Evolutionary conservation across 2,329 filamentous ascomycete genomes (phyloP).

Genomic region (Gaeumannomyces tritici): DNA sequence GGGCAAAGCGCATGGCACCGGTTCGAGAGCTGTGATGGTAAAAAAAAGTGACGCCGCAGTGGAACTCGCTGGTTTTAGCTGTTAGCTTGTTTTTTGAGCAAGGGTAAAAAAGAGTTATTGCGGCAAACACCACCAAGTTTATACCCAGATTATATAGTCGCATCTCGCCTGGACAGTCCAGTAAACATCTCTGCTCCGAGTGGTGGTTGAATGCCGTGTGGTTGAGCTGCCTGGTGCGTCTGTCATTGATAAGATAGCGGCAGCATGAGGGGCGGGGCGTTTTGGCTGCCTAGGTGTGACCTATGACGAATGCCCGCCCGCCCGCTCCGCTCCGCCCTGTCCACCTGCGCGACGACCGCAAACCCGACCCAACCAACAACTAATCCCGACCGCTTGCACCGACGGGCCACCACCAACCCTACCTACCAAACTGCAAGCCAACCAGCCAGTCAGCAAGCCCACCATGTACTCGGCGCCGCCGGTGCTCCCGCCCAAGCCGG

Average conservation of each 20-base stretch:
- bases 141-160: background rate
- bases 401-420: too few relatives aligned
- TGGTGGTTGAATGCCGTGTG: too few relatives aligned
- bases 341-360: too few relatives aligned
- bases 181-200: background rate
- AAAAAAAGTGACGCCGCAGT: background rate
- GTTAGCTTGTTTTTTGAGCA: too few relatives aligned
- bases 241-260: background rate
- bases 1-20: background rate
- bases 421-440: too few relatives aligned
- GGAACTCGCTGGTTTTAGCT: background rate
- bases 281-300: too few relatives aligned
- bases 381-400: background rate
- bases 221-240: background rate
- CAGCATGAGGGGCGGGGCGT: too few relatives aligned
- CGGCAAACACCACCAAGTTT: too few relatives aligned
- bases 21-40: too few relatives aligned
- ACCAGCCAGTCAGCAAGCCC: background rate
- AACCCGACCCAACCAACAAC: background rate
- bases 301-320: too few relatives aligned
- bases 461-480: slow-evolving; percentile 47
- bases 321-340: background rate
- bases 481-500: slow-evolving; percentile 62
- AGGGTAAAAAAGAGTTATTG: too few relatives aligned
- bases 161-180: background rate